A percentile compares a stretch with the other conserved stretches of the same genome.
Conservation (phyloP, 2,329 filamentous ascomycete genomes). For the Trichoderma asperellum region DNA sequence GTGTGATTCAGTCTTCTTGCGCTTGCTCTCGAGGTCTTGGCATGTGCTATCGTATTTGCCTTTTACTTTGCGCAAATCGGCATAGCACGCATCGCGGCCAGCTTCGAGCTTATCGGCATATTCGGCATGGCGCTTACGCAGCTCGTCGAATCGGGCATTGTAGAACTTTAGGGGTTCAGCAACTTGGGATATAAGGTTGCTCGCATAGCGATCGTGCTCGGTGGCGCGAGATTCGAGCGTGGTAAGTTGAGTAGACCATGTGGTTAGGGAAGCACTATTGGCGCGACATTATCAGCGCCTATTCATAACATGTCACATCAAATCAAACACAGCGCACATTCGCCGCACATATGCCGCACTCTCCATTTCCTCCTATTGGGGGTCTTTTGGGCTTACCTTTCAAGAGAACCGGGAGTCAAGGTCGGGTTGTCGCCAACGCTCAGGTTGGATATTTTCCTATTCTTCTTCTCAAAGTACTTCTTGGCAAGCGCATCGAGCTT, state of each 20-base stretch:
- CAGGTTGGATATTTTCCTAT: slow-evolving; percentile 81
- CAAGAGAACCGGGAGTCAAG: slow-evolving; percentile 92
- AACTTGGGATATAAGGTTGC: slow-evolving; percentile 76
- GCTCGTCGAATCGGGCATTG: slow-evolving; percentile 78
- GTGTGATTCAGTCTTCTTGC: slow-evolving; percentile 93
- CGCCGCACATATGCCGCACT: not conserved
- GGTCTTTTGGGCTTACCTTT: slow-evolving; percentile 61
- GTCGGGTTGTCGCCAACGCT: slow-evolving; percentile 92
- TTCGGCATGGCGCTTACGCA: slow-evolving; percentile 88
- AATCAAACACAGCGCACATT: not conserved
- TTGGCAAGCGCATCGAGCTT: slow-evolving; percentile 87
- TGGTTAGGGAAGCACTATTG: slow-evolving; percentile 84
- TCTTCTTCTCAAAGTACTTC: slow-evolving; percentile 97
- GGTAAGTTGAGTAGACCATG: slow-evolving; percentile 91
- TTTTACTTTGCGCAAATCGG: slow-evolving; percentile 87
- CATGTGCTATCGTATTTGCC: slow-evolving; percentile 90
- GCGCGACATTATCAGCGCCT: not conserved
- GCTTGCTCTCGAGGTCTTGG: slow-evolving; percentile 89
- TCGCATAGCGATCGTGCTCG: slow-evolving; percentile 85
- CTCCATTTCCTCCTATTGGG: not conserved
- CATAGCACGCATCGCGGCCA: slow-evolving; percentile 82
- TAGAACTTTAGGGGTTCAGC: slow-evolving; percentile 84
- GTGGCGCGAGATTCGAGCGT: slow-evolving; percentile 85
- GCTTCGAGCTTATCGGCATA: slow-evolving; percentile 87
- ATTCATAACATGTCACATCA: not conserved